Evolutionary conservation across 192 early-diverging fungal genomes (phyloP).

Genomic region (Coemansia asiatica): DNA sequence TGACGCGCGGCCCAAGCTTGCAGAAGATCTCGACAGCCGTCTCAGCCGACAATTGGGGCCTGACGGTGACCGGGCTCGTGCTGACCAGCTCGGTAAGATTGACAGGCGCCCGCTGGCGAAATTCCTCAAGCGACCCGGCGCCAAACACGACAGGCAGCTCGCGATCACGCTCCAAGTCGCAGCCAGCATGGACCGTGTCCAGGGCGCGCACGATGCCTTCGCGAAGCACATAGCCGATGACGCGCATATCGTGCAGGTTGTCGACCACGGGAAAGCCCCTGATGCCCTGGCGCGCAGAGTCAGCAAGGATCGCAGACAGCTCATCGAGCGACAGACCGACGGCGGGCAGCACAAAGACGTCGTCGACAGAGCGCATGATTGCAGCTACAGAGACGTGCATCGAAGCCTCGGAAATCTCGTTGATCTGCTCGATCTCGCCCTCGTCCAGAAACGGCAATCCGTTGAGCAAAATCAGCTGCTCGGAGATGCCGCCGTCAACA

Average conservation of each 20-base stretch:
- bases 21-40: slow-evolving; percentile 81
- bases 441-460: slow-evolving; percentile 79
- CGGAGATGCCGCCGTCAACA: slow-evolving; percentile 72
- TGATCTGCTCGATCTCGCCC: slow-evolving; percentile 53
- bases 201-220: slow-evolving; percentile 25
- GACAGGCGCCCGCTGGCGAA: background rate
- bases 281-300: slow-evolving; percentile 42
- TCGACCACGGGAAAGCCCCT: slow-evolving; percentile 79
- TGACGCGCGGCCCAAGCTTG: slow-evolving; percentile 75
- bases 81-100: slow-evolving; percentile 35
- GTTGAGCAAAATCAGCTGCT: slow-evolving; percentile 76
- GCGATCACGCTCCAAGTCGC: no score
- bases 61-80: slow-evolving; percentile 69
- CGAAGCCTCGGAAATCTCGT: background rate
- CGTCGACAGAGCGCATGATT: slow-evolving; percentile 56
- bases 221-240: slow-evolving; percentile 73
- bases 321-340: slow-evolving; percentile 53
- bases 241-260: slow-evolving; percentile 56
- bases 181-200: background rate
- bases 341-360: slow-evolving; percentile 59
- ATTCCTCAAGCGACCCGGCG: background rate
- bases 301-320: slow-evolving; percentile 56
- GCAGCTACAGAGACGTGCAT: slow-evolving; percentile 36
- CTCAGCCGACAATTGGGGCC: slow-evolving; percentile 68
- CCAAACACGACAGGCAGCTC: background rate